Conservation (phyloP, 2,329 filamentous ascomycete species). For the Diaporthe longicolla region DNA sequence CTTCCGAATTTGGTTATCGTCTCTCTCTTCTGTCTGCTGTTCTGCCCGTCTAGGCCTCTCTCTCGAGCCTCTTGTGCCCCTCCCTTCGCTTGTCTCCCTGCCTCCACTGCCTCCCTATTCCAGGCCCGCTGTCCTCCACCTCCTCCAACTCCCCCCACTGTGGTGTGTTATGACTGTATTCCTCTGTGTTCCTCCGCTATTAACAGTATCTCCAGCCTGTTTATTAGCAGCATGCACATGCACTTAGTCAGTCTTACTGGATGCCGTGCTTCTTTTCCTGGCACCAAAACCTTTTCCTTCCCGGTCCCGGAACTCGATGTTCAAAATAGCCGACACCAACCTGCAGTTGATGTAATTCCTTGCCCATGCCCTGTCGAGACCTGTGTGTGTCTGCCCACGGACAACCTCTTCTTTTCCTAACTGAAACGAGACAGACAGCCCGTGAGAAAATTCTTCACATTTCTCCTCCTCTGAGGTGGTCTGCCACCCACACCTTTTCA, state of each 20-base stretch:
- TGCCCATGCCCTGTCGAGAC: not conserved
- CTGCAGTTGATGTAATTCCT: slow-evolving; percentile 17
- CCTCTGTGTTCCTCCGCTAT: not conserved
- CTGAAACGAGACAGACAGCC: slow-evolving; percentile 14
- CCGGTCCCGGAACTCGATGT: not conserved
- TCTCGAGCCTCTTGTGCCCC: not conserved
- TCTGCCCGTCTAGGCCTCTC: not conserved
- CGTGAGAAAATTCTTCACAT: slow-evolving; percentile 8
- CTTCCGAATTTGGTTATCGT: slow-evolving; percentile 3
- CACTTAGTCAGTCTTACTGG: slow-evolving; percentile 19
- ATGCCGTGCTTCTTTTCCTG: slow-evolving; percentile 9
- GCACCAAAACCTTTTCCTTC: not conserved
- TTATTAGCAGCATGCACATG: not conserved
- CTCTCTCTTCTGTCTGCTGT: not conserved
- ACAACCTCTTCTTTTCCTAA: slow-evolving; percentile 12
- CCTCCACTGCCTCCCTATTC: not conserved
- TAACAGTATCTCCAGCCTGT: not conserved
- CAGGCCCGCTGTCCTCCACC: not conserved
- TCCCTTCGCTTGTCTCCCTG: not conserved
- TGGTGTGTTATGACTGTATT: not conserved
- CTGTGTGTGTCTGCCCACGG: not conserved
- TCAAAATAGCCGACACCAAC: not conserved
- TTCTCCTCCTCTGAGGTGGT: slow-evolving; percentile 25
- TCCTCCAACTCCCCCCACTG: not conserved
- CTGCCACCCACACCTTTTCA: slow-evolving; percentile 10